Evolutionary conservation across 768 basidiomycete species (phyloP).

Genomic region (Chalciporus pseudorubinellus): DNA sequence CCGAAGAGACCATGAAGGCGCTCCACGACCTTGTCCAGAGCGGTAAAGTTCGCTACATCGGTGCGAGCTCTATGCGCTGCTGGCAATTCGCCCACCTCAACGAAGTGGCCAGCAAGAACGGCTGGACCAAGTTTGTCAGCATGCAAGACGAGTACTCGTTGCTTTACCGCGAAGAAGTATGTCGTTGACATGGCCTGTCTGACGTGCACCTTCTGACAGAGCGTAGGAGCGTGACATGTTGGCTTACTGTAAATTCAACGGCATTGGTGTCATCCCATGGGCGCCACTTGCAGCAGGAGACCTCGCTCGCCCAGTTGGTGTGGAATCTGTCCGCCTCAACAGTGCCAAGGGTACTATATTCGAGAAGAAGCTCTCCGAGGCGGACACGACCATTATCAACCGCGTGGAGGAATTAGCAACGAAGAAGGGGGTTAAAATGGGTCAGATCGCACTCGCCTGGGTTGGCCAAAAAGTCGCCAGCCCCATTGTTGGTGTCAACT

Average conservation of each 20-base stretch:
- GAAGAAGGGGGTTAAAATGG: conserved; percentile 41
- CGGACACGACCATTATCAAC: conserved; percentile 35
- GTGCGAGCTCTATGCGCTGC: conserved; percentile 45
- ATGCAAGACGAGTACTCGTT: conserved; percentile 56
- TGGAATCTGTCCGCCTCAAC: conserved; percentile 21
- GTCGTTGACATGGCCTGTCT: neutral
- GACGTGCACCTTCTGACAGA: neutral
- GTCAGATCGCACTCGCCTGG: conserved; percentile 47
- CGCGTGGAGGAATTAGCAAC: conserved; percentile 42
- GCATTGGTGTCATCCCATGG: conserved; percentile 55
- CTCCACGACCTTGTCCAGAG: conserved; percentile 47
- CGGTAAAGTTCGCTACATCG: conserved; percentile 52
- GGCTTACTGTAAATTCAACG: conserved; percentile 44
- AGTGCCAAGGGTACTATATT: conserved; percentile 18
- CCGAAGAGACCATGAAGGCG: conserved; percentile 49
- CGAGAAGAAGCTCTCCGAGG: conserved; percentile 26
- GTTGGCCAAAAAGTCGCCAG: conserved; percentile 38
- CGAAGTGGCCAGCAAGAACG: conserved; percentile 41
- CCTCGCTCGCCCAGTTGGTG: conserved; percentile 38
- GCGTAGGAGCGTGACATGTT: conserved; percentile 45
- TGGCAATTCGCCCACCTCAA: conserved; percentile 48
- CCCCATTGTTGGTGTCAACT: conserved; percentile 44
- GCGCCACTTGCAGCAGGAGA: conserved; percentile 40
- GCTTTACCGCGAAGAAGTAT: conserved; percentile 53
- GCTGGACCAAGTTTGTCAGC: conserved; percentile 54